phyloP scores from a whole-genome alignment of 257 asterid species.

The Jaltomata sinuosa region DNA sequence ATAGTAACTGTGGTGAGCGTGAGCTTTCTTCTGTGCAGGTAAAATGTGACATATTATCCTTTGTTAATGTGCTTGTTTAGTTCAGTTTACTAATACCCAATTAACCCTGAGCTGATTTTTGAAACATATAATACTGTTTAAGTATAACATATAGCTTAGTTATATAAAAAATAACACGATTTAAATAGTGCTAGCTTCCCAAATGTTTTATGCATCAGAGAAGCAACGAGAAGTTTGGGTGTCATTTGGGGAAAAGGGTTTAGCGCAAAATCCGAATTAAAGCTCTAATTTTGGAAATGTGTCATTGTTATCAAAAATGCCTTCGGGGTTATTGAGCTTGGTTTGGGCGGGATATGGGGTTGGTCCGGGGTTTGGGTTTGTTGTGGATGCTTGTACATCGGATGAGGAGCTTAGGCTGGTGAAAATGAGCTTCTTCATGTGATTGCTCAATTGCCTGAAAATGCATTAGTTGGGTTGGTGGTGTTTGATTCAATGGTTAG shows the following conservation, averaged over 20 bases:
- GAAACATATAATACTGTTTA: background rate
- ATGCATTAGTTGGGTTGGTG: conserved; percentile 76
- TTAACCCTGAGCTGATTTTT: background rate
- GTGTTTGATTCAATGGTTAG: conserved; percentile 84
- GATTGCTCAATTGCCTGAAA: conserved; percentile 62
- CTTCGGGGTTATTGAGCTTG: conserved; percentile 32
- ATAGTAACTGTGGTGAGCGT: too few species aligned
- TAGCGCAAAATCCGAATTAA: conserved; percentile 11
- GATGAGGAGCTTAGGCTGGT: conserved; percentile 60
- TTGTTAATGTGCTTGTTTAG: conserved; percentile 1
- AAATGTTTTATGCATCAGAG: too few species aligned
- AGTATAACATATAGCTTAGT: background rate
- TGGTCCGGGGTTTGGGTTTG: conserved; percentile 80
- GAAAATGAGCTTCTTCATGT: conserved; percentile 71
- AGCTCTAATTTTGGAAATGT: conserved; percentile 26
- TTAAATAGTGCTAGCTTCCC: too few species aligned
- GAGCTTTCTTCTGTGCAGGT: too few species aligned
- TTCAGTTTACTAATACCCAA: background rate
- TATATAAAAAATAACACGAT: too few species aligned
- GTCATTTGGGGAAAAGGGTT: conserved; percentile 43
- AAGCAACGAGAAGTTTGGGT: conserved; percentile 24
- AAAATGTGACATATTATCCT: too few species aligned
- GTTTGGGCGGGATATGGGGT: conserved; percentile 35
- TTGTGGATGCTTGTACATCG: conserved; percentile 62
- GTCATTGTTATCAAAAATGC: conserved; percentile 31